Conservation (phyloP, 148 eudicot genomes). For the Beta vulgaris region DNA sequence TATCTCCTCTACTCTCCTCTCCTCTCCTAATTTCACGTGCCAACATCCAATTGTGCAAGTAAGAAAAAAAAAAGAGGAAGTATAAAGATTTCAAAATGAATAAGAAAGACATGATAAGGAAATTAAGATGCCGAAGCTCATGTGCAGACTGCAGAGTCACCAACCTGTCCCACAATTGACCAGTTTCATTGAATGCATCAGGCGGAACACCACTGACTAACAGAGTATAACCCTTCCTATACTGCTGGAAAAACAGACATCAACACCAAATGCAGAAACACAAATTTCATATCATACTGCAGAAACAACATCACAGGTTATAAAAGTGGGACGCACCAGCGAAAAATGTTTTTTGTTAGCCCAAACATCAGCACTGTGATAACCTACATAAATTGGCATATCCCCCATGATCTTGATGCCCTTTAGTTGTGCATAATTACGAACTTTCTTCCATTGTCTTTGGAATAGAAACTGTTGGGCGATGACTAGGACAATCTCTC, state of each 20-base stretch:
- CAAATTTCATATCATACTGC: background rate
- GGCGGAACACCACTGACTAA: conserved; percentile 98
- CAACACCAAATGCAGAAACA: conserved; percentile 6
- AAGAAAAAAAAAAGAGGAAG: too few relatives aligned
- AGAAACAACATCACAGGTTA: background rate
- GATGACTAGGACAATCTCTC: conserved; percentile 74
- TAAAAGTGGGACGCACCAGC: conserved; percentile 50
- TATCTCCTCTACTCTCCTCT: too few relatives aligned
- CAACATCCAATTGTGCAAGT: too few relatives aligned
- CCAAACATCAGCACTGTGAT: conserved; percentile 99
- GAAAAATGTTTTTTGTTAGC: conserved; percentile 79
- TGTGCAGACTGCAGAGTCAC: conserved; percentile 17
- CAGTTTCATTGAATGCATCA: conserved; percentile 98
- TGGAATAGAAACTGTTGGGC: conserved; percentile 93
- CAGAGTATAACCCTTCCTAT: conserved; percentile 75
- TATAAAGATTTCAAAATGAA: background rate
- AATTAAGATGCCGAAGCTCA: background rate
- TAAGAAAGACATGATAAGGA: background rate
- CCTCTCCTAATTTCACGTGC: too few relatives aligned
- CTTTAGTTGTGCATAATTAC: conserved; percentile 61
- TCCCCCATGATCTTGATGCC: conserved; percentile 97
- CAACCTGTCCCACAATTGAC: conserved; percentile 98
- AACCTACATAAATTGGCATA: conserved; percentile 99
- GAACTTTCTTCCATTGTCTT: conserved; percentile 92
- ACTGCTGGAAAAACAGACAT: conserved; percentile 46